Conservation (phyloP, 257 asterid genomes). For the Nicotiana knightiana region DNA sequence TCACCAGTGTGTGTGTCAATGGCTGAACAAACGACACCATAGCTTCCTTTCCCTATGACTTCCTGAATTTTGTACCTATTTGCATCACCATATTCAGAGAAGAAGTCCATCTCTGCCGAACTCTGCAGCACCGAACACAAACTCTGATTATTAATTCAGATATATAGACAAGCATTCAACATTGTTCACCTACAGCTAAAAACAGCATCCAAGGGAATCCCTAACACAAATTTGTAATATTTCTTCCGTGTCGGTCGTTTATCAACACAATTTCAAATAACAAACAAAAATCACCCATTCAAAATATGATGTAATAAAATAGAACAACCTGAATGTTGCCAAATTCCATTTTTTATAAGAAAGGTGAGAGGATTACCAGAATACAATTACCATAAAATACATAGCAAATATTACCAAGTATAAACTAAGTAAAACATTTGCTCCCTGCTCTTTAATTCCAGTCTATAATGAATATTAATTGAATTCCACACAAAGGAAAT, state of each 20-base stretch:
- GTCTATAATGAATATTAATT: neutral
- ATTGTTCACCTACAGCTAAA: neutral
- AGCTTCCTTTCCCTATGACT: slow-evolving; percentile 90
- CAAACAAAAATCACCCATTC: neutral
- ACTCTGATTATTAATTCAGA: neutral
- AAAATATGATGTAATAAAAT: neutral
- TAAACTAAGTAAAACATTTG: neutral
- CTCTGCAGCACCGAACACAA: slow-evolving; percentile 32
- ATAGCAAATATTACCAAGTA: neutral
- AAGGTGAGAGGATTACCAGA: neutral
- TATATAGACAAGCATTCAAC: neutral
- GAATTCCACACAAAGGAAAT: neutral
- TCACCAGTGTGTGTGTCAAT: slow-evolving; percentile 74
- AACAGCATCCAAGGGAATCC: neutral
- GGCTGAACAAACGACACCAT: slow-evolving; percentile 93
- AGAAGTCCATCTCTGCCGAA: slow-evolving; percentile 72
- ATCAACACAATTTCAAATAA: neutral
- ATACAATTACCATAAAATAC: neutral
- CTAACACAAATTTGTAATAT: neutral
- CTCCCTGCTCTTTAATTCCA: neutral
- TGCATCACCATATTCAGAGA: slow-evolving; percentile 88
- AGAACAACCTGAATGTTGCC: neutral
- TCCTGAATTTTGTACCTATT: slow-evolving; percentile 74
- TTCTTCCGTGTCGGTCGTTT: neutral
- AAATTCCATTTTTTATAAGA: neutral